Evolutionary conservation across 169 alveolate species (phyloP).

Genomic region (Plasmodium coatneyi): DNA sequence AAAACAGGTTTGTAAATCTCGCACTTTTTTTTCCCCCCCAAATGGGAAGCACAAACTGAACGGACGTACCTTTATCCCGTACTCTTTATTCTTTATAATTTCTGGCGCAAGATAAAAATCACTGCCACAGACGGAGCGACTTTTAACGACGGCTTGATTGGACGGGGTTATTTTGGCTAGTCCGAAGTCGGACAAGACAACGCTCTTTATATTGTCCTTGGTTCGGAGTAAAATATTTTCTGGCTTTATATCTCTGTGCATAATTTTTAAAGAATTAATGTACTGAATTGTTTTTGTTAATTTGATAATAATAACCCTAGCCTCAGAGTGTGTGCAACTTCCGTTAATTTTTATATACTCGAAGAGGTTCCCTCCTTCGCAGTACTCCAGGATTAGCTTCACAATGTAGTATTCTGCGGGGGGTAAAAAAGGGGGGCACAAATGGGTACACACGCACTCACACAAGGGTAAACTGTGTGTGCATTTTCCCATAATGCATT

Average conservation of each 20-base stretch:
- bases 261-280: conserved; percentile 55
- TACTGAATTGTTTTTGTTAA: conserved; percentile 53
- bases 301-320: conserved; percentile 55
- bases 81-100: conserved; percentile 88
- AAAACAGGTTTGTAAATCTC: neutral
- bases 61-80: conserved; percentile 68
- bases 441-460: neutral
- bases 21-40: neutral
- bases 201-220: conserved; percentile 78
- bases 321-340: conserved; percentile 64
- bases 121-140: conserved; percentile 88
- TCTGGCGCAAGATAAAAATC: conserved; percentile 90
- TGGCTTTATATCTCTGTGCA: conserved; percentile 90
- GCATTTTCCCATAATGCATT: neutral
- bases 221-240: conserved; percentile 87
- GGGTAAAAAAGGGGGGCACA: neutral
- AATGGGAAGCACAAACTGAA: neutral
- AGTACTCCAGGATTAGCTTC: conserved; percentile 48
- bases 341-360: conserved; percentile 66
- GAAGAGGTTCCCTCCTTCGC: conserved; percentile 66
- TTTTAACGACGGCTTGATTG: conserved; percentile 80
- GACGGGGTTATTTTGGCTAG: conserved; percentile 87
- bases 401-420: conserved; percentile 53
- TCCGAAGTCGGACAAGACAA: conserved; percentile 88
- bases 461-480: neutral